Evolutionary conservation across 257 asterid species (phyloP).

Genomic region (Datura wrightii): DNA sequence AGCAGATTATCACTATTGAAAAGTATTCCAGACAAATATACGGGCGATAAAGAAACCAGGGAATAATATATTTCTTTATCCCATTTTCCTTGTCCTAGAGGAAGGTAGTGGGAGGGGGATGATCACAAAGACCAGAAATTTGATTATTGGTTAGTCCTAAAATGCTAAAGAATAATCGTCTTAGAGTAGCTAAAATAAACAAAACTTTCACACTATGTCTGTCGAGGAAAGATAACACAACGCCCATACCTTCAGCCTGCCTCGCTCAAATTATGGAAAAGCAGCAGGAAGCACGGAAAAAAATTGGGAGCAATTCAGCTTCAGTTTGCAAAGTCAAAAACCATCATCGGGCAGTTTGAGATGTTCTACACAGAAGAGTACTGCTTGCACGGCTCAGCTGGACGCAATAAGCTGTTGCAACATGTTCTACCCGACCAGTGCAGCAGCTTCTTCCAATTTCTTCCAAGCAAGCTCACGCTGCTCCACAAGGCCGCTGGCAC

Average conservation of each 20-base stretch:
- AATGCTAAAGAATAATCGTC: constrained; percentile 17
- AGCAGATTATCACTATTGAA: neutral
- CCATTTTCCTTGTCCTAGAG: constrained; percentile 16
- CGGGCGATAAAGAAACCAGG: neutral
- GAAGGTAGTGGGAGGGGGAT: neutral
- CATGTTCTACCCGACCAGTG: constrained; percentile 35
- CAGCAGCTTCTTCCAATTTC: constrained; percentile 81
- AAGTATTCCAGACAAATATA: neutral
- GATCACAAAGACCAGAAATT: neutral
- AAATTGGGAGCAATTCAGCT: constrained; percentile 27
- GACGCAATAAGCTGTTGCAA: constrained; percentile 25
- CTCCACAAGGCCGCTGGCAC: constrained; percentile 58
- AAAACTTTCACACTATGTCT: constrained; percentile 23
- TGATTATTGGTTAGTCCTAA: constrained; percentile 29
- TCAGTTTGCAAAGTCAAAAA: constrained; percentile 18
- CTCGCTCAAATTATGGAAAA: constrained; percentile 1
- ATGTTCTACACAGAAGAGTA: constrained; percentile 14
- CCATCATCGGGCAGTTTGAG: constrained; percentile 23
- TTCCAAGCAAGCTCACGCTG: constrained; percentile 68
- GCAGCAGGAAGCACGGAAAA: constrained; percentile 29
- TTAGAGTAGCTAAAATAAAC: constrained; percentile 8
- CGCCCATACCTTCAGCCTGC: constrained; percentile 30
- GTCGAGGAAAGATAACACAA: neutral
- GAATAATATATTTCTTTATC: neutral
- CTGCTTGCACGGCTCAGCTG: neutral